A percentile compares a stretch with the other conserved stretches of the same genome.
Evolutionary conservation across 345 rosid species (phyloP).

Genomic region (Reutealis trisperma): DNA sequence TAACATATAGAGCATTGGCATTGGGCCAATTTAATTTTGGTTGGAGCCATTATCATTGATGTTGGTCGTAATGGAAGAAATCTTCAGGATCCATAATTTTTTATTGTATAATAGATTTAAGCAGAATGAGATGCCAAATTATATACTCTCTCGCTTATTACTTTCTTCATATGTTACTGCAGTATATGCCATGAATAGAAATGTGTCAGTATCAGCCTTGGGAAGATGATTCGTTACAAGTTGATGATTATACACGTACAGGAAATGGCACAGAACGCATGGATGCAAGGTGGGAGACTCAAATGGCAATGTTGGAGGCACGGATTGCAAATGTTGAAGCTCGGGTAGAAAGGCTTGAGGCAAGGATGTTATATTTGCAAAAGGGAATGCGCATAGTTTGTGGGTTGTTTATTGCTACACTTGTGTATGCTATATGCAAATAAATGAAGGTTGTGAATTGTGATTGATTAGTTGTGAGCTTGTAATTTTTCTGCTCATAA

Average conservation of each 20-base stretch:
- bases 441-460: slow-evolving; percentile 8
- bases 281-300: slow-evolving; percentile 18
- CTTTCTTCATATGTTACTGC: slow-evolving; percentile 8
- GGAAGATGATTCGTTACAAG: slow-evolving; percentile 32
- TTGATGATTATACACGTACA: slow-evolving; percentile 13
- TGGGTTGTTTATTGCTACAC: slow-evolving; percentile 20
- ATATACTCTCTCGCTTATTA: background rate
- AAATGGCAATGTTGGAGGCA: slow-evolving; percentile 27
- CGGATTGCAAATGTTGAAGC: slow-evolving; percentile 29
- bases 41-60: background rate
- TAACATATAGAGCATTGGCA: background rate
- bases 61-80: background rate
- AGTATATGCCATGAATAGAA: slow-evolving; percentile 16
- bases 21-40: background rate
- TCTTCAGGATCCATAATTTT: background rate
- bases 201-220: slow-evolving; percentile 35
- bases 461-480: background rate
- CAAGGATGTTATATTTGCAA: slow-evolving; percentile 19
- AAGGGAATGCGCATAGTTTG: slow-evolving; percentile 19
- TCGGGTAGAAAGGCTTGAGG: slow-evolving; percentile 24
- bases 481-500: background rate
- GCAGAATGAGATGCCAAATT: background rate
- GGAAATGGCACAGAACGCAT: slow-evolving; percentile 10
- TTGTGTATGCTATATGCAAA: slow-evolving; percentile 31
- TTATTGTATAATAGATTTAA: background rate